Percentiles rank a stretch among this genome's conserved stretches.
Evolutionary conservation across 2,329 filamentous ascomycete genomes (phyloP).

Genomic region (Cladosporium austrohemisphaericum): DNA sequence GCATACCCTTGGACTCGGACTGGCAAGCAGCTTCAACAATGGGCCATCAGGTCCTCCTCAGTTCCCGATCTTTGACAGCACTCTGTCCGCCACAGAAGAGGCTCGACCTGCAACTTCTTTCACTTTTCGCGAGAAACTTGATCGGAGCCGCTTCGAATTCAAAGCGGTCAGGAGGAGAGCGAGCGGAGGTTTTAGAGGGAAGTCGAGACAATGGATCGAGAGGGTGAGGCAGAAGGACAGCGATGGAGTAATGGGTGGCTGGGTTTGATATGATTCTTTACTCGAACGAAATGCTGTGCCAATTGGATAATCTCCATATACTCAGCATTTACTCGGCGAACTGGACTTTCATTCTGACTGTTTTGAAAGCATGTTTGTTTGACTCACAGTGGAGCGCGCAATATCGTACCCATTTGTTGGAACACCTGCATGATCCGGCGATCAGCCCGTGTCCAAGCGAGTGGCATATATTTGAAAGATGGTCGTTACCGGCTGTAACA

Average conservation of each 20-base stretch:
- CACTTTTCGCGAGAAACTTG: conserved; percentile 28
- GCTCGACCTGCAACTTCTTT: conserved; percentile 21
- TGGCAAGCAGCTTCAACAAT: conserved; percentile 18
- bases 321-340: too few species aligned
- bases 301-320: not conserved
- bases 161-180: conserved; percentile 30
- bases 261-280: conserved; percentile 1
- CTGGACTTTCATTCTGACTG: too few species aligned
- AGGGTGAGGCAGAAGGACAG: conserved; percentile 12
- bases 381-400: too few species aligned
- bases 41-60: not conserved
- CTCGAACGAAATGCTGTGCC: not conserved
- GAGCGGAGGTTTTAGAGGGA: conserved; percentile 26
- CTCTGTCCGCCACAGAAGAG: not conserved
- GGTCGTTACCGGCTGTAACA: too few species aligned
- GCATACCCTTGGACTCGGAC: conserved; percentile 25
- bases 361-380: too few species aligned
- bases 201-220: conserved; percentile 12
- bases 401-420: too few species aligned
- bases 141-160: conserved; percentile 34
- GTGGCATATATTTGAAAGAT: too few species aligned
- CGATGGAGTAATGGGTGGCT: conserved; percentile 8
- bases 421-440: too few species aligned
- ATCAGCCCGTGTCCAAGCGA: too few species aligned
- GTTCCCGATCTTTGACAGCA: not conserved